Percentiles rank a stretch among this genome's conserved stretches.
phyloP scores from a whole-genome alignment of 148 eudicot genomes.

The Rhododendron molle region DNA sequence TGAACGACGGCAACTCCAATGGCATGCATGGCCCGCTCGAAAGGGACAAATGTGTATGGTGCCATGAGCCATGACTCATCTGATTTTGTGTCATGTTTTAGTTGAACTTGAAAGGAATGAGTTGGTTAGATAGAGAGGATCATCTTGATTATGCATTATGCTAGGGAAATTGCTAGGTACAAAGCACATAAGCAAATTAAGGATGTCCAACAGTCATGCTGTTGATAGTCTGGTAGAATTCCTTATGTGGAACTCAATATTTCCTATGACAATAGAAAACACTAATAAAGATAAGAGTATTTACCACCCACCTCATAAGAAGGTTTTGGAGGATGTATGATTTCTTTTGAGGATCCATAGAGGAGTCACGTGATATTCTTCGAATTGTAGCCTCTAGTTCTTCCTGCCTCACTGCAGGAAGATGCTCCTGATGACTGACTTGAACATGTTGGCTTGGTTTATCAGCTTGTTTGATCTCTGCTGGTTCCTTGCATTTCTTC shows the following conservation, averaged over 20 bases:
- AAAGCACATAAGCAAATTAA: background rate
- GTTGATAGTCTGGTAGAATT: background rate
- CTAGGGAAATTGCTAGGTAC: background rate
- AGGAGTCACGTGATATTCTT: slow-evolving; percentile 58
- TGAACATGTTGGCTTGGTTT: slow-evolving; percentile 18
- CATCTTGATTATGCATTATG: background rate
- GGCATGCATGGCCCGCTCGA: no score
- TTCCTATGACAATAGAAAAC: background rate
- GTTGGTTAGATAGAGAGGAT: background rate
- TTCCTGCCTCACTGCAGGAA: slow-evolving; percentile 39
- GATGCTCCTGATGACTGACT: slow-evolving; percentile 28
- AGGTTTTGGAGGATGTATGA: slow-evolving; percentile 58
- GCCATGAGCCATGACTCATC: background rate
- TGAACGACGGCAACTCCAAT: no score
- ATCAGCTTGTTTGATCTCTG: slow-evolving; percentile 17
- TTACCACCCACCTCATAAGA: slow-evolving; percentile 54
- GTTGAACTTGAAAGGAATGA: background rate
- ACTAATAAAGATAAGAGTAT: background rate
- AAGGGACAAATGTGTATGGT: no score
- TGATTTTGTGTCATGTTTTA: background rate
- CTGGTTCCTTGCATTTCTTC: slow-evolving; percentile 26
- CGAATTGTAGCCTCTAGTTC: slow-evolving; percentile 68
- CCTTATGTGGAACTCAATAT: background rate
- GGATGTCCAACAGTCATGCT: background rate
- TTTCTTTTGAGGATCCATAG: slow-evolving; percentile 57